These are phyloP conservation scores for Nannochloropsis gaditana DNA, from an alignment of 108 stramenopile genomes.

Conservation along the genomic window DNA sequence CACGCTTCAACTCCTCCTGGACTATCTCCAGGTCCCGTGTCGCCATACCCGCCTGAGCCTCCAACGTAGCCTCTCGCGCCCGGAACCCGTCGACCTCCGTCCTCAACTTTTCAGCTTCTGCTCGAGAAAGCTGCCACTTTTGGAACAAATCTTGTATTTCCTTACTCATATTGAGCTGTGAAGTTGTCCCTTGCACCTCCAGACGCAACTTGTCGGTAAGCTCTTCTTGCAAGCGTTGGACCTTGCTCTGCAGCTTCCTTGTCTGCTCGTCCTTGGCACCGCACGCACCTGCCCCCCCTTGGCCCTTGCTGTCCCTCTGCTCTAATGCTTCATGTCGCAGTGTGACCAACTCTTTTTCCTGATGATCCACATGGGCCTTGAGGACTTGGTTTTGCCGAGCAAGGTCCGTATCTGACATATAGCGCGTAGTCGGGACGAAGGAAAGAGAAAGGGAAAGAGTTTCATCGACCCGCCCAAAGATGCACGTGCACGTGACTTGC, in stretches of 20 bases:
- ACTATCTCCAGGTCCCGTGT: neutral
- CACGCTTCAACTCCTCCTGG: conserved; percentile 18
- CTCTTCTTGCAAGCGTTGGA: conserved; percentile 16
- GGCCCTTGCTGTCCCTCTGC: neutral
- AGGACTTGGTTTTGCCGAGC: conserved; percentile 1
- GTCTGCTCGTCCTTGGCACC: neutral
- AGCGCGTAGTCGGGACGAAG: too few relatives aligned
- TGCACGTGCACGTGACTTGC: too few relatives aligned
- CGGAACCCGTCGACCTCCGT: neutral
- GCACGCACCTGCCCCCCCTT: neutral
- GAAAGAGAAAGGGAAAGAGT: too few relatives aligned
- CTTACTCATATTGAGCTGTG: neutral
- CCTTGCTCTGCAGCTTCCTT: neutral
- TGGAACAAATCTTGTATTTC: conserved; percentile 6
- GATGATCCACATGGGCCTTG: neutral
- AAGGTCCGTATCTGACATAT: neutral
- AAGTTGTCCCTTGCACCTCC: neutral
- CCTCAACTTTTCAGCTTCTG: neutral
- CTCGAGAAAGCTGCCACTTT: neutral
- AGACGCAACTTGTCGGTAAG: conserved; percentile 3
- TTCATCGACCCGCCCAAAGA: too few relatives aligned
- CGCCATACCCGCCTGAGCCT: conserved; percentile 18
- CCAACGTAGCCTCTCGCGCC: neutral
- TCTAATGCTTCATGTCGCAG: neutral
- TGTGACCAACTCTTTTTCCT: neutral